Base-by-base conservation (phyloP, 2,329 filamentous ascomycete genomes). In the Mycosphaerella arachidis region DNA sequence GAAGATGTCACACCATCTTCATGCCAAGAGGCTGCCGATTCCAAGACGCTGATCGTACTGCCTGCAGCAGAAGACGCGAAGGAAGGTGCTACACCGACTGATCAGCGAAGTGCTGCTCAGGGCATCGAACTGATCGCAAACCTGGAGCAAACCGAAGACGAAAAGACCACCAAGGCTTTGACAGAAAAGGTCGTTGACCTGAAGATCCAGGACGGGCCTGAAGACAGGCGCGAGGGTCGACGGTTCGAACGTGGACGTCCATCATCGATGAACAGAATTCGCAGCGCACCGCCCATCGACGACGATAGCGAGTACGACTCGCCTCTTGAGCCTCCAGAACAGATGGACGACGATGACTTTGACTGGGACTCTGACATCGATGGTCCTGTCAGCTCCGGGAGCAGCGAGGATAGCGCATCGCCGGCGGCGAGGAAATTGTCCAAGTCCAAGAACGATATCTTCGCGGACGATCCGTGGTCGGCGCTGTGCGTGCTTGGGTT, bases 401-500 rank as follows among this genome's bases (percentile, higher is more conserved):
- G 48, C 31, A 56, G 55, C 56, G 52, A 55, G 30, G 52, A 46
- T 4, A 60, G 60, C 27, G 46, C 51, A 27, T 50, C 55, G 13
- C 37, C 40, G 10, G 27, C 45, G 7, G n/a, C 20, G 58, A 57
- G 30, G 57, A 55, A 10, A 56, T 48, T 29, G 18, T 54, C 35
- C 20, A 51, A 55, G 30, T 30, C 54, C 43, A 63, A 76, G 1
- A 73, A 76, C 48, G 76, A 77, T 30, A 75, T 79, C 37, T 79
- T 80, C 55, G 76, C 74, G 46, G 73, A 75, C 18, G 79, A 82
- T 61, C 82, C 82, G 0, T 86, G 84, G 84, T 85, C 86, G 66
- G 84, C 84, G 0, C 78, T 85, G 0, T 84, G 82, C 62, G 82
- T 86, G 16, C 78, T 86, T 4, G 84, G 84, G 0, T 70, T 86